A percentile compares a stretch with the other conserved stretches of the same genome.
phyloP scores from a whole-genome alignment of 2,329 filamentous ascomycete species.

The Penicillium capsulatum region DNA sequence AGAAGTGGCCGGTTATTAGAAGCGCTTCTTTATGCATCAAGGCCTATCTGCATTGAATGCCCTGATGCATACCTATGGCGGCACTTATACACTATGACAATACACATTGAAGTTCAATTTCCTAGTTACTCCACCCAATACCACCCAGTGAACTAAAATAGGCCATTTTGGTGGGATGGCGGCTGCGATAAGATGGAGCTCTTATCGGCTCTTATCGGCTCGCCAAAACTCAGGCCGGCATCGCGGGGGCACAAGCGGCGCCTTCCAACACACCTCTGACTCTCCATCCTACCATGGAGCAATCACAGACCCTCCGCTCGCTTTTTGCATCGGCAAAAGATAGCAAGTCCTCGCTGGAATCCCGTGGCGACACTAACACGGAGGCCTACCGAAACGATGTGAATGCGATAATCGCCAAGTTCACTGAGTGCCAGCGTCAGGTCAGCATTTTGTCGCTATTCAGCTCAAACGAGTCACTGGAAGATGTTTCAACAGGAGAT shows the following conservation, averaged over 20 bases:
- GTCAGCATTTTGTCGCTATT: constrained; percentile 73
- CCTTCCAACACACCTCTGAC: background rate
- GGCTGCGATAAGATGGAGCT: constrained; percentile 16
- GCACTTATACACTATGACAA: no score
- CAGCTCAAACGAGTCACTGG: constrained; percentile 81
- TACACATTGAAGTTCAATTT: no score
- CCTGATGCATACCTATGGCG: no score
- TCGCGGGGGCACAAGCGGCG: constrained; percentile 17
- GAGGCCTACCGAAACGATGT: constrained; percentile 65
- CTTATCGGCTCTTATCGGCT: constrained; percentile 9
- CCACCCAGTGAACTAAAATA: no score
- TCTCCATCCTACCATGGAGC: constrained; percentile 33
- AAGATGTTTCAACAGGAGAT: constrained; percentile 81
- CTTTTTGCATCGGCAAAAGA: constrained; percentile 55
- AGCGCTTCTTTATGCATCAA: no score
- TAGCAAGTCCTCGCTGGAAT: constrained; percentile 56
- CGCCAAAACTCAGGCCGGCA: constrained; percentile 22
- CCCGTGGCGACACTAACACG: constrained; percentile 61
- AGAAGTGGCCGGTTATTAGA: no score
- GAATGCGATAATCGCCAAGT: constrained; percentile 61
- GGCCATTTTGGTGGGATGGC: no score
- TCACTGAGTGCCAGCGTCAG: constrained; percentile 67
- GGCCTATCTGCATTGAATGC: no score
- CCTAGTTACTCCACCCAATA: no score
- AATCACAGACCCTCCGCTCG: constrained; percentile 52